Evolutionary conservation across 2,329 filamentous ascomycete species (phyloP), one percentile per base, ranked within the genome.

Genomic region (Aspergillus sp.): DNA sequence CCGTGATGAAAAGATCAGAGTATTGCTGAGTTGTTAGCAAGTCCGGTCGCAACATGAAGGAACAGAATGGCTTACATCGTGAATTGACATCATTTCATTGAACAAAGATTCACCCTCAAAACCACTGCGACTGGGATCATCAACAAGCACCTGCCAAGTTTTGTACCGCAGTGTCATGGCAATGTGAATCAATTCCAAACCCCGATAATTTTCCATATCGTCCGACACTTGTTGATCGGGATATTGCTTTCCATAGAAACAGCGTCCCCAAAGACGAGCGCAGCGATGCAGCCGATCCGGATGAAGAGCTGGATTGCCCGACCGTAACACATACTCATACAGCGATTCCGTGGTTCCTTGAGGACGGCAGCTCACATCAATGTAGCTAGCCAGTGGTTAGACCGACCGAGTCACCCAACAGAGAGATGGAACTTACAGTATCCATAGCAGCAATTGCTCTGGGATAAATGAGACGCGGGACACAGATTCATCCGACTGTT

Each of bases 161-260:
- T 64, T 65, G 49, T 75, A 62, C 24, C 69, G 71, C 22, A 74
- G 58, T 3, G 61, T 65, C 46, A 74, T 68, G 6, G 66, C 68
- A 2, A 59, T 52, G 49, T 76, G 73, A 5, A 75, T 49, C 16
- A 76, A 58, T 55, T 75, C 73, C 16, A 76, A 59, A 3, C 65
- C 72, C 22, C 74, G 65, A 59, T 76, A 73, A 29, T 76, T 76
- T 56, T 76, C 74, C 24, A 75, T 73, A 36, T 76, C 73, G 54
- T 76, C 74, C n/a, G 75, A 60, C 2, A 75, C 68, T 57, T 76
- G 69, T 18, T 69, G 65, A n/a, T 73, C 71, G 0, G 74, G 74
- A 53, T 76, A 76, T 29, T 71, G 69, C 16, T 71, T 64, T 2
- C 72, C 73, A 71, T 72, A 76, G 49, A 74, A 72, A 54, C 73